Percentiles rank a stretch among this genome's conserved stretches.
Conservation (phyloP, 2,329 filamentous ascomycete genomes). For the Corynespora cassiicola region DNA sequence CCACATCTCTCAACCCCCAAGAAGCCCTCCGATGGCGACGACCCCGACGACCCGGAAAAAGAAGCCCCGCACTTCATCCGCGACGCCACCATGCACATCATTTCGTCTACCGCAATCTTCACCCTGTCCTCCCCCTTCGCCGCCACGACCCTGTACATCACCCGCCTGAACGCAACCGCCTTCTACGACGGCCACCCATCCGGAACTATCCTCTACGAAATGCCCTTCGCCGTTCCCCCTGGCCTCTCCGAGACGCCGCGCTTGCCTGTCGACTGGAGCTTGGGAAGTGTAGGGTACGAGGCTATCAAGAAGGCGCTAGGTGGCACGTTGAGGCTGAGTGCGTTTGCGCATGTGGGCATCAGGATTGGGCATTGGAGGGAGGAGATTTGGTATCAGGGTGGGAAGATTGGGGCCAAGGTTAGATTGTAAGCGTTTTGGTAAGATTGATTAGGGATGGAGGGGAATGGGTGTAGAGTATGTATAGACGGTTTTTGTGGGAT, state of each 20-base stretch:
- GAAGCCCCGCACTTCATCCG: constrained; percentile 74
- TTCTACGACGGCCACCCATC: constrained; percentile 82
- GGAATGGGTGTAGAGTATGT: too few relatives aligned
- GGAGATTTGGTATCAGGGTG: constrained; percentile 58
- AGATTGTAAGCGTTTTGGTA: constrained; percentile 47
- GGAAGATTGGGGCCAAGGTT: constrained; percentile 55
- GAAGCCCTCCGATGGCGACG: constrained; percentile 49
- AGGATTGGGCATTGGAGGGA: constrained; percentile 78
- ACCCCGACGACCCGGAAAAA: constrained; percentile 32
- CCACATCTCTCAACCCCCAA: constrained; percentile 69
- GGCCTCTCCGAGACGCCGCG: constrained; percentile 75
- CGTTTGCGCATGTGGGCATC: constrained; percentile 76
- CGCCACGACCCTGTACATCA: constrained; percentile 76
- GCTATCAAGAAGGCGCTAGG: constrained; percentile 81
- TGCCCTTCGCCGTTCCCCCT: constrained; percentile 78
- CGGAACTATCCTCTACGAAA: constrained; percentile 76
- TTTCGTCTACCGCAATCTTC: constrained; percentile 87
- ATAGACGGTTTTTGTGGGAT: too few relatives aligned
- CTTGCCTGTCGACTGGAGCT: constrained; percentile 81
- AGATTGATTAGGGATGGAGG: too few relatives aligned
- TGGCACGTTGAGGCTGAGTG: constrained; percentile 78
- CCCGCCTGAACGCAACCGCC: constrained; percentile 81
- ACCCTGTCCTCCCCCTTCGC: constrained; percentile 79
- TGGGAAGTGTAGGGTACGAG: constrained; percentile 81
- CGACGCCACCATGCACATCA: constrained; percentile 82